phyloP scores from a whole-genome alignment of 2,329 filamentous ascomycete genomes.

The Corniculantispora saksenae region DNA sequence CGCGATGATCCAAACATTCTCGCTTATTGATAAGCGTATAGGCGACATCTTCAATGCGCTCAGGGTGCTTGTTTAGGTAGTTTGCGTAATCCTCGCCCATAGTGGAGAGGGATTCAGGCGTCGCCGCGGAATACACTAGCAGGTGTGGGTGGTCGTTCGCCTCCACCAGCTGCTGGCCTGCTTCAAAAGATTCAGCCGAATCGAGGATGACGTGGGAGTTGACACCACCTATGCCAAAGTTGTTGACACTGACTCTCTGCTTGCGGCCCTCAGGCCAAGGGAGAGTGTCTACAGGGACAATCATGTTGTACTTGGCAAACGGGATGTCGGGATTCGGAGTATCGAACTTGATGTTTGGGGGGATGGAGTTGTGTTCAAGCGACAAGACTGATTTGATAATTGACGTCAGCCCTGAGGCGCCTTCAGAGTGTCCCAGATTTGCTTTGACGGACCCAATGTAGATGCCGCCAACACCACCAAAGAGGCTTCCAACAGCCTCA shows the following conservation, averaged over 20 bases:
- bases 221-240: slow-evolving; percentile 25
- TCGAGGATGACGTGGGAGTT: slow-evolving; percentile 26
- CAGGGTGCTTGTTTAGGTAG: not conserved
- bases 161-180: not conserved
- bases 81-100: not conserved
- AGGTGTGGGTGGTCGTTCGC: slow-evolving; percentile 1
- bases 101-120: not conserved
- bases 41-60: not conserved
- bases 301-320: slow-evolving; percentile 12
- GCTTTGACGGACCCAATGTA: slow-evolving; percentile 38
- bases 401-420: slow-evolving; percentile 33
- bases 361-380: slow-evolving; percentile 21
- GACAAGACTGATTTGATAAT: slow-evolving; percentile 34
- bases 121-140: slow-evolving; percentile 3
- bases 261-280: not conserved
- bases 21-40: not conserved
- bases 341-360: slow-evolving; percentile 23
- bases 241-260: slow-evolving; percentile 24
- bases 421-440: slow-evolving; percentile 42
- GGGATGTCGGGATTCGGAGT: slow-evolving; percentile 23
- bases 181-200: slow-evolving; percentile 13
- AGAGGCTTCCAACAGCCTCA: slow-evolving; percentile 35
- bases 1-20: not conserved
- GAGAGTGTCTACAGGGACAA: not conserved
- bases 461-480: slow-evolving; percentile 28